These are phyloP conservation scores for Magnusiomyces sp. DNA, from an alignment of 1,139 yeast species.

Conservation along the genomic window DNA sequence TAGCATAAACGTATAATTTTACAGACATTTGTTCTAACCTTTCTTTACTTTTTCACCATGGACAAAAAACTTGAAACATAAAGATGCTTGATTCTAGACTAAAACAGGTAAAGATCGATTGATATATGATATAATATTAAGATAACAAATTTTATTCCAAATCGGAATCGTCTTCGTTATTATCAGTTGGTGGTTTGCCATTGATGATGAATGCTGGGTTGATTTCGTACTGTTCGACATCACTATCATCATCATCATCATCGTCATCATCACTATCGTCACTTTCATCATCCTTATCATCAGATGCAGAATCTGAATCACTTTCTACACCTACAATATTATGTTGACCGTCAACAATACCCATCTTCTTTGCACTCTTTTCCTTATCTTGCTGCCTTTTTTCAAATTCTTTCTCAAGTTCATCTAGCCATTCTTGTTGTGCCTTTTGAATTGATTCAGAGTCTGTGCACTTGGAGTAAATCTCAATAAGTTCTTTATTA, in stretches of 20 bases:
- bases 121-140: no score
- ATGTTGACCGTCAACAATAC: slow-evolving; percentile 75
- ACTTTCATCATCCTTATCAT: slow-evolving; percentile 25
- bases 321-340: slow-evolving; percentile 32
- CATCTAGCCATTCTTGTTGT: slow-evolving; percentile 66
- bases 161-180: slow-evolving; percentile 1
- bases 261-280: slow-evolving; percentile 22
- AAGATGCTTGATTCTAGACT: no score
- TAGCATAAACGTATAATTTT: no score
- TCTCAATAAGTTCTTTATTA: slow-evolving; percentile 65
- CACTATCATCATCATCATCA: slow-evolving; percentile 17
- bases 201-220: not conserved
- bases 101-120: no score
- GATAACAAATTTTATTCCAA: not conserved
- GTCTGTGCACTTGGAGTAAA: slow-evolving; percentile 76
- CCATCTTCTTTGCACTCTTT: slow-evolving; percentile 40
- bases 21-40: slow-evolving; percentile 5
- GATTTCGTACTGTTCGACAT: not conserved
- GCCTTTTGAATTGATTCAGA: slow-evolving; percentile 64
- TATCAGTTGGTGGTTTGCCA: slow-evolving; percentile 4
- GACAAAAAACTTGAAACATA: no score
- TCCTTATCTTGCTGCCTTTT: slow-evolving; percentile 47
- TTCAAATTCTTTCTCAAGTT: slow-evolving; percentile 58
- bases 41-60: slow-evolving; percentile 7
- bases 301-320: slow-evolving; percentile 24